These are phyloP conservation scores for Heterotrichella gracilis DNA, from an alignment of 352 stramenopile genomes.

Conservation along the genomic window DNA sequence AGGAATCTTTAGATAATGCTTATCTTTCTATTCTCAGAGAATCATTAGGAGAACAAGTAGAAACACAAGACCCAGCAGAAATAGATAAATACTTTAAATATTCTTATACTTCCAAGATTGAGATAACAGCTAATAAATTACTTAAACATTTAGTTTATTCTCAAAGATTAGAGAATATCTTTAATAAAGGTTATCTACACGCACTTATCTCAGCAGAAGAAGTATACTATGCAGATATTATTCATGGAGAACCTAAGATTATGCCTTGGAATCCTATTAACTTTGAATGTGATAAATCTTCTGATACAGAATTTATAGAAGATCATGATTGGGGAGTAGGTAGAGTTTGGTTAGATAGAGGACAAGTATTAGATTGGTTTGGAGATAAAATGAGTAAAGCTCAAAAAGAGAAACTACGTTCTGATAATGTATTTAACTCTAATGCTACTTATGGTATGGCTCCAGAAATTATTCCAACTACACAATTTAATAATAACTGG, in stretches of 20 bases:
- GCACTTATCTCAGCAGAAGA: slow-evolving; percentile 3
- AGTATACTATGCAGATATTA: slow-evolving; percentile 8
- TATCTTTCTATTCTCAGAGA: too few relatives aligned
- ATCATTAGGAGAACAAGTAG: too few relatives aligned
- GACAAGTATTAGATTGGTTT: slow-evolving; percentile 11
- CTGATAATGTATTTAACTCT: not conserved
- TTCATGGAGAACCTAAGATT: not conserved
- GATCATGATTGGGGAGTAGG: not conserved
- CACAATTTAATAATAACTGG: slow-evolving; percentile 10
- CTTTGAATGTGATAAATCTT: slow-evolving; percentile 3
- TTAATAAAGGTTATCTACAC: slow-evolving; percentile 11
- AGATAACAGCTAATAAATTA: slow-evolving; percentile 8
- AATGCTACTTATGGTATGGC: too few relatives aligned
- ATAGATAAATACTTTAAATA: too few relatives aligned
- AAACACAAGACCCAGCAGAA: too few relatives aligned
- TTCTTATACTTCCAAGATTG: too few relatives aligned
- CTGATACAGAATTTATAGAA: slow-evolving; percentile 11
- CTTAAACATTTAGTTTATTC: slow-evolving; percentile 9
- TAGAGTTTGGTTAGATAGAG: not conserved
- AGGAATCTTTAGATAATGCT: too few relatives aligned
- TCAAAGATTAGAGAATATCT: slow-evolving; percentile 9
- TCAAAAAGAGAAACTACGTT: slow-evolving; percentile 1
- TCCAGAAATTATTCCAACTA: not conserved
- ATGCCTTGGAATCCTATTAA: not conserved
- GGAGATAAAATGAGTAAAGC: not conserved